Conservation (phyloP, 176 grass and related monocot genomes). For the Eremochloa ophiuroides region DNA sequence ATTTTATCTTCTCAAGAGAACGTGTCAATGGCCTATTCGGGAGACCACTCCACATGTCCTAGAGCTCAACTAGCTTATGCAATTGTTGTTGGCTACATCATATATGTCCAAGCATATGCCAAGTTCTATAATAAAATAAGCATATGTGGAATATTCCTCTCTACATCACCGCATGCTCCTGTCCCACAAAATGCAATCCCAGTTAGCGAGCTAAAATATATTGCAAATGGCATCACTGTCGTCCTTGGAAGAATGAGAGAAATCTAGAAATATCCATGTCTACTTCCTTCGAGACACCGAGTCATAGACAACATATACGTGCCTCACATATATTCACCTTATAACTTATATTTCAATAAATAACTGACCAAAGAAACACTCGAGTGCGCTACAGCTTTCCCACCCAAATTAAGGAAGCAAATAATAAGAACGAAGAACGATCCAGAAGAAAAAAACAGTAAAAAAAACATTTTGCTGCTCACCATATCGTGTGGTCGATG, state of each 20-base stretch:
- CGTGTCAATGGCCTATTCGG: neutral
- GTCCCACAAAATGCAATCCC: neutral
- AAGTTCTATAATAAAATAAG: neutral
- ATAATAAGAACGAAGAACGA: no score
- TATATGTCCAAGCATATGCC: constrained; percentile 4
- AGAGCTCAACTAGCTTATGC: neutral
- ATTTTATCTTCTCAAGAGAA: neutral
- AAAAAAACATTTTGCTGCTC: no score
- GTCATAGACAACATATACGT: no score
- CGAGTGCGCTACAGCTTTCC: no score
- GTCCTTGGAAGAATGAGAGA: neutral
- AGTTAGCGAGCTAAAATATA: neutral
- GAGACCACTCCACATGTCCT: neutral
- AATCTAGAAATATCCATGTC: neutral
- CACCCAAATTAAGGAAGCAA: no score
- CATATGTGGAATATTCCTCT: constrained; percentile 24
- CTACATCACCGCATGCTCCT: constrained; percentile 25
- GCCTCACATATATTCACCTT: no score
- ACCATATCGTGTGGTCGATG: no score
- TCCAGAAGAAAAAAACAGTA: no score
- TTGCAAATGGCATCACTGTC: neutral
- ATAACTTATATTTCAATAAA: no score
- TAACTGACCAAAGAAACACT: no score
- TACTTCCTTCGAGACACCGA: constrained; percentile 6
- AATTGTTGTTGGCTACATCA: no score